Percentiles rank a stretch among this genome's conserved stretches.
These are phyloP conservation scores for Maudiozyma barnettii DNA, from an alignment of 805 yeast species.

Conservation along the genomic window DNA sequence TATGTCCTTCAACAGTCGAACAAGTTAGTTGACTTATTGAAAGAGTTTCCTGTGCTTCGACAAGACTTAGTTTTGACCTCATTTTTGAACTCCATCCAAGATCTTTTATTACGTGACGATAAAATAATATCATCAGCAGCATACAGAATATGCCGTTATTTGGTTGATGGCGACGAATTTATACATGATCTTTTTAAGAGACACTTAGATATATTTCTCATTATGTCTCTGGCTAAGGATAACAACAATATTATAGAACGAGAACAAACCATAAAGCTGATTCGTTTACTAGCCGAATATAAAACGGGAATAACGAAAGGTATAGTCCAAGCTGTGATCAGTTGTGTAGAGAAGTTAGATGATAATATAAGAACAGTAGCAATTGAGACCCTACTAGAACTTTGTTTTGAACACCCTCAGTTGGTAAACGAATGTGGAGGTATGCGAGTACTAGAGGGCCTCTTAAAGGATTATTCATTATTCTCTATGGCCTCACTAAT, in stretches of 20 bases:
- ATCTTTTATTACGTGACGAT: slow-evolving; percentile 46
- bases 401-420: slow-evolving; percentile 38
- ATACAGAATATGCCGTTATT: slow-evolving; percentile 60
- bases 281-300: slow-evolving; percentile 50
- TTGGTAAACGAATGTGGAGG: slow-evolving; percentile 40
- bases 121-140: slow-evolving; percentile 66
- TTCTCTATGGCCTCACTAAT: slow-evolving; percentile 21
- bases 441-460: slow-evolving; percentile 31
- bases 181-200: slow-evolving; percentile 43
- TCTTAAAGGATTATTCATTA: slow-evolving; percentile 20
- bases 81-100: slow-evolving; percentile 49
- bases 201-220: slow-evolving; percentile 53
- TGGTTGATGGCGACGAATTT: slow-evolving; percentile 47
- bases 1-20: slow-evolving; percentile 47
- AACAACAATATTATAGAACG: slow-evolving; percentile 50
- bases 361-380: slow-evolving; percentile 45
- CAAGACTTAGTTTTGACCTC: slow-evolving; percentile 54
- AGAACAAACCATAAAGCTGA: slow-evolving; percentile 64
- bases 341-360: slow-evolving; percentile 48
- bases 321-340: slow-evolving; percentile 55
- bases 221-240: slow-evolving; percentile 55
- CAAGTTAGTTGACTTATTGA: slow-evolving; percentile 48
- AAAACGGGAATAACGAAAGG: slow-evolving; percentile 56
- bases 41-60: slow-evolving; percentile 48
- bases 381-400: slow-evolving; percentile 48